Evolutionary conservation across 176 grass and related monocot species (phyloP).

Genomic region (Microstegium vimineum): DNA sequence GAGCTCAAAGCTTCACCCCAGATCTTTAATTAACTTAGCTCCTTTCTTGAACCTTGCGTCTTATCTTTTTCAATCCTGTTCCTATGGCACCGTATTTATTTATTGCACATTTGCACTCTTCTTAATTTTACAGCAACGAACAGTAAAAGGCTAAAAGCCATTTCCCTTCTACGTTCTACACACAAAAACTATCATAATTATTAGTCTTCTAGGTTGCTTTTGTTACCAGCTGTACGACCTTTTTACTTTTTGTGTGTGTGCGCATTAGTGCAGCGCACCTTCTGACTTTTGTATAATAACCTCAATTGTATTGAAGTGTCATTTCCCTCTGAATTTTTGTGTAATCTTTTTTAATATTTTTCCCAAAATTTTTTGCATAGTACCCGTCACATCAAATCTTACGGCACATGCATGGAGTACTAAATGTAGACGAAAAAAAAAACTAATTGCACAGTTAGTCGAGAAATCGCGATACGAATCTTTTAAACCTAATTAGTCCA

Average conservation of each 20-base stretch:
- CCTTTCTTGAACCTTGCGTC: not conserved
- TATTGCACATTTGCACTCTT: not conserved
- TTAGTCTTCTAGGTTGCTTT: not conserved
- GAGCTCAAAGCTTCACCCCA: not conserved
- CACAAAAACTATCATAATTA: not conserved
- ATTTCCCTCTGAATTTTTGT: not conserved
- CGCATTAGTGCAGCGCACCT: not conserved
- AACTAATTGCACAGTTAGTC: too few relatives aligned
- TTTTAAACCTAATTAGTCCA: too few relatives aligned
- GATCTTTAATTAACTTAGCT: not conserved
- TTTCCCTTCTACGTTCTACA: not conserved
- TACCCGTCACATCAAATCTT: too few relatives aligned
- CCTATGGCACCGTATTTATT: not conserved
- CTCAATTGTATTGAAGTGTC: not conserved
- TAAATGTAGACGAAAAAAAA: too few relatives aligned
- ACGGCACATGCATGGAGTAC: too few relatives aligned
- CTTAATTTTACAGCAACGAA: not conserved
- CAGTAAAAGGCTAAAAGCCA: not conserved
- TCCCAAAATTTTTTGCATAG: too few relatives aligned
- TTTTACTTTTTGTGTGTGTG: not conserved
- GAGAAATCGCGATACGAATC: too few relatives aligned
- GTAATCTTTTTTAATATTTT: not conserved
- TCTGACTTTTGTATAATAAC: not conserved
- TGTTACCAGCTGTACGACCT: not conserved
- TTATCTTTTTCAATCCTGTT: slow-evolving; percentile 5